Conservation (phyloP, 768 basidiomycete species). For the Boletus edulis region DNA sequence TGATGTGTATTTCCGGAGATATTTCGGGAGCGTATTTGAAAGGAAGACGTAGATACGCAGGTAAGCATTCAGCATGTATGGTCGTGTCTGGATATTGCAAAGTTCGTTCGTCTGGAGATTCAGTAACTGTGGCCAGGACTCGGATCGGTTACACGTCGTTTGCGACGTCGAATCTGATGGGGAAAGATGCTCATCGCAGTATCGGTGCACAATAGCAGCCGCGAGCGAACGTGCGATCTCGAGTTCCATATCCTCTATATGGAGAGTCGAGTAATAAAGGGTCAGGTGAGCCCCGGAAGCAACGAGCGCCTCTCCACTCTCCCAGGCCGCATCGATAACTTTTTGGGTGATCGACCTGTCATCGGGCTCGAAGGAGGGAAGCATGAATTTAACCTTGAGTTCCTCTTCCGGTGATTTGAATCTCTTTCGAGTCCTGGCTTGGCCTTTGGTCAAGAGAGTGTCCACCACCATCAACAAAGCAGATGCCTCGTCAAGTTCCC, state of each 20-base stretch:
- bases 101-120: slow-evolving; percentile 60
- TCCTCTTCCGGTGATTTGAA: slow-evolving; percentile 23
- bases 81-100: slow-evolving; percentile 41
- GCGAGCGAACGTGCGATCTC: slow-evolving; percentile 58
- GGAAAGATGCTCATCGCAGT: slow-evolving; percentile 22
- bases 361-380: slow-evolving; percentile 10
- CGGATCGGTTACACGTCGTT: slow-evolving; percentile 2
- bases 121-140: slow-evolving; percentile 48
- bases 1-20: slow-evolving; percentile 36
- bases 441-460: slow-evolving; percentile 36
- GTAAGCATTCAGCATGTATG: slow-evolving; percentile 50
- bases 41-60: slow-evolving; percentile 56
- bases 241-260: slow-evolving; percentile 51
- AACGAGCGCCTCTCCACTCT: slow-evolving; percentile 33
- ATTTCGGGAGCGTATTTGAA: slow-evolving; percentile 32
- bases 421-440: slow-evolving; percentile 27
- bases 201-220: slow-evolving; percentile 47
- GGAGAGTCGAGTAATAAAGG: slow-evolving; percentile 26
- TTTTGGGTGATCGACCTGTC: slow-evolving; percentile 35
- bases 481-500: slow-evolving; percentile 38
- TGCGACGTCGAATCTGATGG: slow-evolving; percentile 2
- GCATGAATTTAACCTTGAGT: slow-evolving; percentile 18
- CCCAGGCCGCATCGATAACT: slow-evolving; percentile 47
- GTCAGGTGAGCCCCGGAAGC: slow-evolving; percentile 22
- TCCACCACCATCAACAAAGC: slow-evolving; percentile 32